Conservation (phyloP, 2,329 filamentous ascomycete species). For the Trichoderma brevicompactum region DNA sequence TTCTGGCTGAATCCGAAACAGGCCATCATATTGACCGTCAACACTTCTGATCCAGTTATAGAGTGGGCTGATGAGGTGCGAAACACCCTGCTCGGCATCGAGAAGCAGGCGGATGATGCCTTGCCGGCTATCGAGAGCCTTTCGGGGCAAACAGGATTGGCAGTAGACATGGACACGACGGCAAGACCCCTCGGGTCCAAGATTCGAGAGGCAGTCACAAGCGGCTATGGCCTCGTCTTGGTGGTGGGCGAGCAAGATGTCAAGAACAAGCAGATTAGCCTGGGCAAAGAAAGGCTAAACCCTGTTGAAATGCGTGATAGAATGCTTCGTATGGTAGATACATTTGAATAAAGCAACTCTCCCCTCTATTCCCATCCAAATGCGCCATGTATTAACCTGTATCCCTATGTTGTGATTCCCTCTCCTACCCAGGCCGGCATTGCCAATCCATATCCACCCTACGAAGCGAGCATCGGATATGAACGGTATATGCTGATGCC, state of each 20-base stretch:
- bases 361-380: constrained; percentile 21
- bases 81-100: constrained; percentile 56
- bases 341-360: constrained; percentile 49
- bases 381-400: not conserved
- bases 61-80: constrained; percentile 53
- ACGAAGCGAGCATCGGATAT: not conserved
- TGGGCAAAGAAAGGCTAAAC: constrained; percentile 48
- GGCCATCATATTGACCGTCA: constrained; percentile 73
- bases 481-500: not conserved
- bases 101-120: constrained; percentile 35
- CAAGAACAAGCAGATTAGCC: constrained; percentile 57
- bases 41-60: constrained; percentile 60
- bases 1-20: constrained; percentile 89
- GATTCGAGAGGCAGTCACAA: constrained; percentile 69
- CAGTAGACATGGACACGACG: constrained; percentile 72
- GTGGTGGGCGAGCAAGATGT: constrained; percentile 72
- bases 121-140: constrained; percentile 49
- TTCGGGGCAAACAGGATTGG: constrained; percentile 62
- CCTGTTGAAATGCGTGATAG: constrained; percentile 51
- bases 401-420: not conserved
- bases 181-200: constrained; percentile 68
- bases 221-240: constrained; percentile 74
- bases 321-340: constrained; percentile 52
- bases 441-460: not conserved
- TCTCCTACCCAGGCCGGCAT: not conserved